These are phyloP conservation scores for Tetratostichococcus sp. DNA, from an alignment of 139 green algal species.

Conservation along the genomic window DNA sequence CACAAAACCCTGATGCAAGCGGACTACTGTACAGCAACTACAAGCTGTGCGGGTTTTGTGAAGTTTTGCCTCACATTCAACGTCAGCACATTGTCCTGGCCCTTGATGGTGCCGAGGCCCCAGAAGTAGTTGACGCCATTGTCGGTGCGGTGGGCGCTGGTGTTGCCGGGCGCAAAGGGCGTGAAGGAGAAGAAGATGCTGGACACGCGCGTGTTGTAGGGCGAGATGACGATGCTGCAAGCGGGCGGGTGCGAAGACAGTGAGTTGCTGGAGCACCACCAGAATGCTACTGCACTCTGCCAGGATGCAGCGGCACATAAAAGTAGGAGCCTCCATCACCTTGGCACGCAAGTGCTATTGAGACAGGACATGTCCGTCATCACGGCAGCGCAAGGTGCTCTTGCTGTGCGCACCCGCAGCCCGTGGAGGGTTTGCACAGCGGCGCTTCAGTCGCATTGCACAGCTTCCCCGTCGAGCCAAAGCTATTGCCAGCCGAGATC, in stretches of 20 bases:
- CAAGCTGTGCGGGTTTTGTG: too few species aligned
- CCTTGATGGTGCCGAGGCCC: constrained; percentile 38
- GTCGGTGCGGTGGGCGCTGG: neutral
- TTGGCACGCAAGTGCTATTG: too few species aligned
- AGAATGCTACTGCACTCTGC: too few species aligned
- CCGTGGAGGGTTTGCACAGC: neutral
- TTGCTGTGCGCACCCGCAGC: constrained; percentile 27
- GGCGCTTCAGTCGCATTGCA: neutral
- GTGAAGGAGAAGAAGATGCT: constrained; percentile 38
- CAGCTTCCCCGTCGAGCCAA: neutral
- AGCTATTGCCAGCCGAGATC: constrained; percentile 14
- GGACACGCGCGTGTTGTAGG: constrained; percentile 31
- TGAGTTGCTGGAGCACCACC: too few species aligned
- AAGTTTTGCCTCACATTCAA: neutral
- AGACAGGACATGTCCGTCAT: too few species aligned
- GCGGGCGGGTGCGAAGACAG: neutral
- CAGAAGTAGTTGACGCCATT: constrained; percentile 38
- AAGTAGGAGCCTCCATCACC: too few species aligned
- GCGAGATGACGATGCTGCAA: constrained; percentile 22
- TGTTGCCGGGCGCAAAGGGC: constrained; percentile 14
- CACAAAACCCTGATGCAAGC: too few species aligned
- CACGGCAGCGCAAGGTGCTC: too few species aligned
- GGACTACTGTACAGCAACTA: too few species aligned
- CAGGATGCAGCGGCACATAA: too few species aligned
- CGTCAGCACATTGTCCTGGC: constrained; percentile 28